Base-by-base conservation (phyloP, 2,329 filamentous ascomycete species). In the Nemania sp. region DNA sequence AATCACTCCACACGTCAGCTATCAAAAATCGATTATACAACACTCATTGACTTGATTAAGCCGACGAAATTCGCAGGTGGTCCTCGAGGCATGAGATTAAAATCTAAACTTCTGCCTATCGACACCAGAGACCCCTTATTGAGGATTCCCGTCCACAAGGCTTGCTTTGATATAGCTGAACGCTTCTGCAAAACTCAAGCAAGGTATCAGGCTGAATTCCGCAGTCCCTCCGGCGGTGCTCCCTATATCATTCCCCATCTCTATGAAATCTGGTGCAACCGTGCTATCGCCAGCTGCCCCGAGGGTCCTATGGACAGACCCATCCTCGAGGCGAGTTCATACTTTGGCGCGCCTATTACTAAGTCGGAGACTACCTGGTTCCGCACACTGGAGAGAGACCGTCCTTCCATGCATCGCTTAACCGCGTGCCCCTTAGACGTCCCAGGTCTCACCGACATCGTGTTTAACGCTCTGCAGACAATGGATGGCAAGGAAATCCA, bases 231-330 rank as follows among this genome's bases (percentile, higher is more conserved):
- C n/a, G 52, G 49, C 20, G 61, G 61, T 2, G 31, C 24, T 3
- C 61, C 64, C 1, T 53, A 56, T 3, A 61, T 40, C 41, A 49
- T 66, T n/a, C 36, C 51, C 3, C 62, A 64, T 6, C 37, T 66
- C 3, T 66, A 64, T 33, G 61, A 65, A 36, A 64, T 64, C 17
- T 66, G 64, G 64, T 44, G 49, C 41, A 57, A 64, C 44, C 63
- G 63, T 8, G 60, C 61, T 9, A 36, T 60, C 26, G 55, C 56
- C 43, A 47, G 47, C 14, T 22, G 37, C 20, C 41, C 52, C 2
- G 2, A 6, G 5, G 46, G 46, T n/a, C 11, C 30, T 26, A 36
- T 58, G 44, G 20, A 2, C 2, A 6, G 6, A 0, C 59, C 60
- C 1, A 61, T 65, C 23, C 23, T 44, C 3, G 61, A 62, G 22